These are phyloP conservation scores for Fraxinus anomala DNA, from an alignment of 257 asterid genomes.

Conservation along the genomic window DNA sequence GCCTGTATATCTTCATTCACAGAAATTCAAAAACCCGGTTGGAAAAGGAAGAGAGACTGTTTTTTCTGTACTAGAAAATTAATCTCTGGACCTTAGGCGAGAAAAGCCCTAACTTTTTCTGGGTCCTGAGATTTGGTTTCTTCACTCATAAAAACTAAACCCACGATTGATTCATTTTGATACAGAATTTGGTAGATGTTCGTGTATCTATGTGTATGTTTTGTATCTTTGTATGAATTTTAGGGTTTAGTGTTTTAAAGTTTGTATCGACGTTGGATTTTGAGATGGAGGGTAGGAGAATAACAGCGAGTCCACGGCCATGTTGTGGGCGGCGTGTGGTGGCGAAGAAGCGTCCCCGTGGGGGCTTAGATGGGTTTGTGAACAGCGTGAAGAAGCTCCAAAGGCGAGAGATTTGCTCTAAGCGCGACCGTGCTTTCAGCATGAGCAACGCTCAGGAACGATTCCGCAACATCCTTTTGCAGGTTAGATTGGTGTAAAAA, in stretches of 20 bases:
- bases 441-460: slow-evolving; percentile 97
- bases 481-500: slow-evolving; percentile 47
- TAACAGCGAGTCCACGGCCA: slow-evolving; percentile 91
- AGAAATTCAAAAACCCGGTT: slow-evolving; percentile 10
- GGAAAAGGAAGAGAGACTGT: slow-evolving; percentile 12
- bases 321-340: slow-evolving; percentile 89
- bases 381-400: slow-evolving; percentile 97
- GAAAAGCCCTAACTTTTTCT: slow-evolving; percentile 35
- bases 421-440: slow-evolving; percentile 83
- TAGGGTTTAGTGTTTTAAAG: slow-evolving; percentile 26
- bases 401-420: slow-evolving; percentile 87
- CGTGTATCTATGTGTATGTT: slow-evolving; percentile 19
- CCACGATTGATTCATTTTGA: not conserved
- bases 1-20: not conserved
- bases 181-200: slow-evolving; percentile 7
- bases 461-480: slow-evolving; percentile 87
- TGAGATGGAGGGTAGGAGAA: slow-evolving; percentile 88
- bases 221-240: slow-evolving; percentile 27
- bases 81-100: not conserved
- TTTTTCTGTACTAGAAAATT: slow-evolving; percentile 25
- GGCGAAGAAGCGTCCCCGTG: slow-evolving; percentile 92
- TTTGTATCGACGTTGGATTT: slow-evolving; percentile 22
- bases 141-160: not conserved
- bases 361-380: slow-evolving; percentile 80
- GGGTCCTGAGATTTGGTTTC: slow-evolving; percentile 57